These are phyloP conservation scores for Atalantia buxifolia DNA, from an alignment of 345 rosid species.

Conservation along the genomic window DNA sequence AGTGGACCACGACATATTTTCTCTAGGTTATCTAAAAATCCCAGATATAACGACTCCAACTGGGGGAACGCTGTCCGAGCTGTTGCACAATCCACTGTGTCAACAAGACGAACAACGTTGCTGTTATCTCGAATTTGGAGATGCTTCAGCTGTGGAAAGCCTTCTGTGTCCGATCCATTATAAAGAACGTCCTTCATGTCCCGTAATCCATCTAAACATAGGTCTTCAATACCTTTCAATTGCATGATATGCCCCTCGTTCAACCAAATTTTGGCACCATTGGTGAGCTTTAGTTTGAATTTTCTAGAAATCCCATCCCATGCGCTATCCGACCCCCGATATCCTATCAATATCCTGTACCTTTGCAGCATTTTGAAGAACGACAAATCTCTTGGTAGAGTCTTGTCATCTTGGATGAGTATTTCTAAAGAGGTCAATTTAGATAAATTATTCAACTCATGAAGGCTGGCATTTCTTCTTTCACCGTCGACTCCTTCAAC, in stretches of 20 bases:
- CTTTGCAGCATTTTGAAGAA: no score
- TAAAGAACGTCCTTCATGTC: background rate
- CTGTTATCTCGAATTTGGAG: background rate
- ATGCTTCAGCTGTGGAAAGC: conserved; percentile 3
- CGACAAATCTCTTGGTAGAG: background rate
- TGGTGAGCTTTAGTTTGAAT: no score
- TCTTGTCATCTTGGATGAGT: background rate
- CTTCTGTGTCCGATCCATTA: background rate
- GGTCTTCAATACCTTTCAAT: background rate
- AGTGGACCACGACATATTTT: conserved; percentile 8
- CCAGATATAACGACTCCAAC: background rate
- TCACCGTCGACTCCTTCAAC: background rate
- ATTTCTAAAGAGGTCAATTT: background rate
- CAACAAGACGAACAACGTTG: background rate
- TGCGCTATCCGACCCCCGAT: fast-evolving
- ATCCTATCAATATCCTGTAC: no score
- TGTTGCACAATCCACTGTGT: background rate
- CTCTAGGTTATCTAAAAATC: background rate
- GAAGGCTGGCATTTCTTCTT: background rate
- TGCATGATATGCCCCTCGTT: background rate
- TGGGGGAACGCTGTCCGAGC: background rate
- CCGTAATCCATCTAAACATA: conserved; percentile 1
- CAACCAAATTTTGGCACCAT: background rate
- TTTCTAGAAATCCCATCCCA: fast-evolving
- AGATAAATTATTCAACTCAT: conserved; percentile 22